Evolutionary conservation across 164 flowering plant genomes (phyloP).

Genomic region (Houttuynia cordata): DNA sequence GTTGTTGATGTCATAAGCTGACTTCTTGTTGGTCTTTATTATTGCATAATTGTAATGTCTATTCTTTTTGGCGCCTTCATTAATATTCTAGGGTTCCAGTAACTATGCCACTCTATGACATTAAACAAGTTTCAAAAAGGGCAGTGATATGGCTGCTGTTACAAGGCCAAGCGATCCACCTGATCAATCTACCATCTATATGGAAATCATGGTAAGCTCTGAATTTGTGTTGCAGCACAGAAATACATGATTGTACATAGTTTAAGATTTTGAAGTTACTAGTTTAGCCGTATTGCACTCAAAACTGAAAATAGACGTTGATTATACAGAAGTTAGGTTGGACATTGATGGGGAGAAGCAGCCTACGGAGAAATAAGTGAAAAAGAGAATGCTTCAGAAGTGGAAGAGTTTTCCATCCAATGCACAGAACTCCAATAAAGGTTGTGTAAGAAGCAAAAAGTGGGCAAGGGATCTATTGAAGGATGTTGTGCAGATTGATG

Average conservation of each 20-base stretch:
- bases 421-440: constrained; percentile 26
- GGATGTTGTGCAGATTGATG: constrained; percentile 64
- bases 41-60: neutral
- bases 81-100: no score
- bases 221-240: no score
- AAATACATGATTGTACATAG: no score
- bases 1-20: neutral
- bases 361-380: constrained; percentile 30
- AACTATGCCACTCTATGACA: constrained; percentile 78
- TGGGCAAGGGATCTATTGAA: constrained; percentile 65
- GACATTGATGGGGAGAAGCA: constrained; percentile 55
- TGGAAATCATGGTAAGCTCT: constrained; percentile 31
- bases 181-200: constrained; percentile 17
- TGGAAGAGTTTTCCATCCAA: constrained; percentile 75
- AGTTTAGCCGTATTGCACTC: no score
- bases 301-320: no score
- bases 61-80: neutral
- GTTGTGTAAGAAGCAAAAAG: constrained; percentile 53
- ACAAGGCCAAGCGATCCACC: constrained; percentile 29
- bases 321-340: constrained; percentile 65
- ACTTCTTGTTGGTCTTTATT: neutral
- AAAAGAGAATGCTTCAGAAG: constrained; percentile 43
- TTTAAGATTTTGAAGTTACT: no score
- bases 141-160: constrained; percentile 98
- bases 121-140: constrained; percentile 99